These are phyloP conservation scores for Aureobasidium sp. DNA, from an alignment of 2,329 filamentous ascomycete genomes.

Conservation along the genomic window DNA sequence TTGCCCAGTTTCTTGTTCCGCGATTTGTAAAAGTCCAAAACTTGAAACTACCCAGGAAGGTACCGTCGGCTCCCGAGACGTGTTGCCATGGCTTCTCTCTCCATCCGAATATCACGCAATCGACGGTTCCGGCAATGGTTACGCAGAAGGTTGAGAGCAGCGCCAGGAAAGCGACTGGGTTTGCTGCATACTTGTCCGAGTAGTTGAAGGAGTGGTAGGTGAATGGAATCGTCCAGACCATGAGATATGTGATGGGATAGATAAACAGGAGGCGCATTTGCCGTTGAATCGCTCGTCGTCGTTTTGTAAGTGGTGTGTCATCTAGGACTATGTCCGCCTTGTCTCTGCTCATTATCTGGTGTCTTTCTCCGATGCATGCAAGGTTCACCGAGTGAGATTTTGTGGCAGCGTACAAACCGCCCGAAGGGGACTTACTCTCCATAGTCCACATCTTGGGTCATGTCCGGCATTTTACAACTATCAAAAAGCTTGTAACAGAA, in stretches of 20 bases:
- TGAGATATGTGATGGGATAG: slow-evolving; percentile 63
- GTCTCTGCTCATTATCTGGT: too few relatives aligned
- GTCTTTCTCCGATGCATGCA: too few relatives aligned
- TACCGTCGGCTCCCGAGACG: too few relatives aligned
- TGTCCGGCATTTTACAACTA: background rate
- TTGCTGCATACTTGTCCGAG: slow-evolving; percentile 39
- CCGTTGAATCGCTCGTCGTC: slow-evolving; percentile 45
- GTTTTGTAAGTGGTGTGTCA: slow-evolving; percentile 15
- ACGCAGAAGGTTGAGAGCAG: slow-evolving; percentile 27
- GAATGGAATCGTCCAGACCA: slow-evolving; percentile 66
- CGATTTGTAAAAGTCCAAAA: too few relatives aligned
- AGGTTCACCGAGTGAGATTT: too few relatives aligned
- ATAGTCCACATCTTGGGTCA: background rate
- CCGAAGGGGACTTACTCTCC: background rate
- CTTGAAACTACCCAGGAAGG: too few relatives aligned
- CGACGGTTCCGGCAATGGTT: too few relatives aligned
- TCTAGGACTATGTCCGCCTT: too few relatives aligned
- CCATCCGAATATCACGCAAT: too few relatives aligned
- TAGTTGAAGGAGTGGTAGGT: slow-evolving; percentile 54
- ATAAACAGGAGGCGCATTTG: slow-evolving; percentile 66
- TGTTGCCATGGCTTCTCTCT: too few relatives aligned
- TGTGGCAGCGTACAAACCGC: too few relatives aligned
- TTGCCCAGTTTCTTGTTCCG: too few relatives aligned
- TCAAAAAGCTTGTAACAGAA: background rate
- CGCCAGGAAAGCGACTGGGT: slow-evolving; percentile 49